A percentile compares a stretch with the other conserved stretches of the same genome.
Conservation (phyloP, 768 basidiomycete species). For the Pulveroboletus sp. region DNA sequence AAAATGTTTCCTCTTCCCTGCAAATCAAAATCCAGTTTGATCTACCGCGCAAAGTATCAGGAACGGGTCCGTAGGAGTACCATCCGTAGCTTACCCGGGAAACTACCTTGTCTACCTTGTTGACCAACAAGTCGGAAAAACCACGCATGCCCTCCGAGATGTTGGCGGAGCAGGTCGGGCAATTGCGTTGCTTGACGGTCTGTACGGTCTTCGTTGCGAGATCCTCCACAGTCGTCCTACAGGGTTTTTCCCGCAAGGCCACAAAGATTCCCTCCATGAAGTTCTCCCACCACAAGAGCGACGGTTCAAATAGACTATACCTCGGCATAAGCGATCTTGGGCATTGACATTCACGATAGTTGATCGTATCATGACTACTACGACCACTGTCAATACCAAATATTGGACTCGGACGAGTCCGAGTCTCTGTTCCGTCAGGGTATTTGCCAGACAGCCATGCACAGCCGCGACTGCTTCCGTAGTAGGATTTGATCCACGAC, state of each 20-base stretch:
- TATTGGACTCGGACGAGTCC: no score
- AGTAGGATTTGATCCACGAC: conserved; percentile 17
- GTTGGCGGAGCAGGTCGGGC: not conserved
- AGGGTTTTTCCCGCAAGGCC: conserved; percentile 20
- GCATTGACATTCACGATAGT: not conserved
- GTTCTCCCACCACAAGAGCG: conserved; percentile 21
- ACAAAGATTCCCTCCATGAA: conserved; percentile 14
- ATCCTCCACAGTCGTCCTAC: conserved; percentile 4
- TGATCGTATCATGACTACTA: not conserved
- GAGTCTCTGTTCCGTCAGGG: not conserved
- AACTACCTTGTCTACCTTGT: conserved; percentile 10
- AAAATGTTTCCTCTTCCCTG: not conserved
- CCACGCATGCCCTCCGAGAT: conserved; percentile 13
- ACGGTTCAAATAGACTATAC: not conserved
- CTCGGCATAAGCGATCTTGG: not conserved
- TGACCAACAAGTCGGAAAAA: conserved; percentile 10
- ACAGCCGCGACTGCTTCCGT: not conserved
- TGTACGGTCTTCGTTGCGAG: not conserved
- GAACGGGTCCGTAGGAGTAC: no score
- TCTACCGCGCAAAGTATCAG: not conserved
- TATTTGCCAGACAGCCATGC: conserved; percentile 6
- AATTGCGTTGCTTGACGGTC: not conserved
- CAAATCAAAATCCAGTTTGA: not conserved
- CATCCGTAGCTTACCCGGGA: conserved; percentile 8
- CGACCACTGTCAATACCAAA: no score